These are phyloP conservation scores for Aspergillus neotritici DNA, from an alignment of 2,329 filamentous ascomycete species.

Conservation along the genomic window DNA sequence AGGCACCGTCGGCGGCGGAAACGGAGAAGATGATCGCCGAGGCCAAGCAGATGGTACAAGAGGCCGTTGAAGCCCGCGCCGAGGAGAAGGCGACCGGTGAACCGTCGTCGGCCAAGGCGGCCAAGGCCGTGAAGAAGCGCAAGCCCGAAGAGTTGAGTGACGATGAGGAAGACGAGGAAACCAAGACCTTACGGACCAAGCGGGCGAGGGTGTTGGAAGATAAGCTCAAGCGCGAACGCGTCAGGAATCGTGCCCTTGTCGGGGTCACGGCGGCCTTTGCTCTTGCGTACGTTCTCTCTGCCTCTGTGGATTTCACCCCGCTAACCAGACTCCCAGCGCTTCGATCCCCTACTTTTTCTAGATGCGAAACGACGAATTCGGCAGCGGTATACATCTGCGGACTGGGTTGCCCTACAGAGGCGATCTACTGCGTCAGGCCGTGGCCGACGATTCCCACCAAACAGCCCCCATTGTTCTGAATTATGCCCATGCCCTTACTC, in stretches of 20 bases:
- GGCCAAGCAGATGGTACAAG: conserved; percentile 82
- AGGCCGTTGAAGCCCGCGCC: conserved; percentile 50
- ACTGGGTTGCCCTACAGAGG: neutral
- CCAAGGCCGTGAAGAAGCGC: conserved; percentile 56
- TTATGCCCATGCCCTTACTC: too few relatives aligned
- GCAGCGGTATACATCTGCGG: too few relatives aligned
- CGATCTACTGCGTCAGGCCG: too few relatives aligned
- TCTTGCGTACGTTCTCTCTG: conserved; percentile 66
- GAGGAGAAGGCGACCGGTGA: conserved; percentile 33
- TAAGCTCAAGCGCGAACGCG: conserved; percentile 76
- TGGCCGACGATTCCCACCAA: too few relatives aligned
- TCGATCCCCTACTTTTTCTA: conserved; percentile 46
- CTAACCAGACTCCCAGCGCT: conserved; percentile 34
- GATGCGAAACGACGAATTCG: neutral
- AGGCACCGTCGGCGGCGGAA: conserved; percentile 69
- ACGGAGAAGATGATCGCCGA: conserved; percentile 77
- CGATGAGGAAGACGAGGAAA: conserved; percentile 38
- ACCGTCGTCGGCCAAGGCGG: conserved; percentile 29
- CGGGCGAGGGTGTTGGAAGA: conserved; percentile 64
- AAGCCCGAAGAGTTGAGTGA: conserved; percentile 65
- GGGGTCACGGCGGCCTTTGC: conserved; percentile 82
- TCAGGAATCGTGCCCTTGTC: conserved; percentile 77
- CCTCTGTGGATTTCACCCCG: neutral
- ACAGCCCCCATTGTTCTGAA: too few relatives aligned
- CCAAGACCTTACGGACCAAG: conserved; percentile 56